Base-by-base conservation (phyloP, 2,329 filamentous ascomycete species). In the Ciborinia camelliae region DNA sequence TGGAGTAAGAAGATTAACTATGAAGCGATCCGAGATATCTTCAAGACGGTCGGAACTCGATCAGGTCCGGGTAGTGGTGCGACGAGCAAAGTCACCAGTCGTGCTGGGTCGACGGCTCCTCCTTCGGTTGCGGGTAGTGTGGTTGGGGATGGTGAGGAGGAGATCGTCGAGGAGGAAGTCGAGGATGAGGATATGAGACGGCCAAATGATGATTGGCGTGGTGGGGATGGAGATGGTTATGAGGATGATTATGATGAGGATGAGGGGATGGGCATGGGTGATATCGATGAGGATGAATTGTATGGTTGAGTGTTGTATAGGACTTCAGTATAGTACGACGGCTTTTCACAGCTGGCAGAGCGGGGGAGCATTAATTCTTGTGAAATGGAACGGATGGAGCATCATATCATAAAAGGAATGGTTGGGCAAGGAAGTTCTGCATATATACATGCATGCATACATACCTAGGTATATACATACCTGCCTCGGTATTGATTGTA, bases 1-100 rank as follows among this genome's bases (percentile, higher is more conserved):
- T 89, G 87, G 77, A 90, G 87, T 68, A 90, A 87, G 76, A 88
- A 90, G 73, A 90, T 92, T 73, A 91, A 92, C 71, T 92, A 91
- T 75, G 83, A 85, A 62, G 84, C 82, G 45, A 83, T 89, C 68
- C 79, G 83, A 20, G 70, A 70, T 45, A 66, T 71, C 54, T 51
- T 66, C 10, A 67, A 62, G 26, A 53, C 70, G 75, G 78, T 69
- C 75, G 77, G 28, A 77, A 79, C 68, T 75, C 41, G 76, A 73
- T 65, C 62, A 1, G 81, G 80, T 0, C 79, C 81, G 0, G 83
- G 82, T 0, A 84, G 82, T 30, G 80, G 79, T 15, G 79, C 80
- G 0, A 78, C 76, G 10, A 76, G 73, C 43, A 69, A 74, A 64
- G 82, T 80, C 45, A 84, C 81, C 2, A 71, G 69, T 35, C 54